phyloP scores from a whole-genome alignment of 148 eudicot species.

The Gaultheria prostrata region DNA sequence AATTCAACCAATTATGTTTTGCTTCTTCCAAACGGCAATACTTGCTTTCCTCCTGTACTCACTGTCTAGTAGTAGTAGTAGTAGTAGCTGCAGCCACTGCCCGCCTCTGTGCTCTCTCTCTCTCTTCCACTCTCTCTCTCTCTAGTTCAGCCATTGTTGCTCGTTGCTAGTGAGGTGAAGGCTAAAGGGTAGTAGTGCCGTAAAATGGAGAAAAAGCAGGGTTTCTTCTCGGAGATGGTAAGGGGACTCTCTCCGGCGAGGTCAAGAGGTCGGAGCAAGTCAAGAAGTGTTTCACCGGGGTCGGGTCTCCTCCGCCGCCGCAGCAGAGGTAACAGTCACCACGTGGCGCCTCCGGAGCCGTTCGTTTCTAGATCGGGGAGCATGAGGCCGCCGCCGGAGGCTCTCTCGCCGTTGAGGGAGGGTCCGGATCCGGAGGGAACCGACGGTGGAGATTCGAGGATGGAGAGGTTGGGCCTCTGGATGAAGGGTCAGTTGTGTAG shows the following conservation, averaged over 20 bases:
- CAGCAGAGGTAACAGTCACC: not conserved
- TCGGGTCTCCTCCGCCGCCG: conserved; percentile 39
- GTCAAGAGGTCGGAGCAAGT: conserved; percentile 23
- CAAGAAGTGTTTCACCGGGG: conserved; percentile 29
- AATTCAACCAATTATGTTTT: conserved; percentile 6
- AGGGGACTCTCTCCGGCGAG: conserved; percentile 45
- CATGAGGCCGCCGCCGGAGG: conserved; percentile 33
- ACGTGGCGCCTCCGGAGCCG: conserved; percentile 21
- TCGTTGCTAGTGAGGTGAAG: not conserved
- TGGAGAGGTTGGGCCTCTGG: conserved; percentile 40
- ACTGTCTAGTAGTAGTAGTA: not conserved
- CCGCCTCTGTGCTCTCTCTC: not conserved
- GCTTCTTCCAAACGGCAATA: conserved; percentile 23
- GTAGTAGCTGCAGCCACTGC: not conserved
- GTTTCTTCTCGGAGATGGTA: conserved; percentile 42
- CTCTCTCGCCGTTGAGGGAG: conserved; percentile 46
- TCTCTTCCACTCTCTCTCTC: not conserved
- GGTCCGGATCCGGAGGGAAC: conserved; percentile 42
- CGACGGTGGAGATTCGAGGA: conserved; percentile 30
- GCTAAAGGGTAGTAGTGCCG: not conserved
- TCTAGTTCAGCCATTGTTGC: not conserved
- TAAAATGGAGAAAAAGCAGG: conserved; percentile 43
- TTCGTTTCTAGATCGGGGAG: conserved; percentile 34
- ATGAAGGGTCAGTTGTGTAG: conserved; percentile 39
- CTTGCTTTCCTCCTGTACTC: not conserved